phyloP scores from a whole-genome alignment of 1,284 basidiomycete genomes.

The Cystobasidiaceae sp. region DNA sequence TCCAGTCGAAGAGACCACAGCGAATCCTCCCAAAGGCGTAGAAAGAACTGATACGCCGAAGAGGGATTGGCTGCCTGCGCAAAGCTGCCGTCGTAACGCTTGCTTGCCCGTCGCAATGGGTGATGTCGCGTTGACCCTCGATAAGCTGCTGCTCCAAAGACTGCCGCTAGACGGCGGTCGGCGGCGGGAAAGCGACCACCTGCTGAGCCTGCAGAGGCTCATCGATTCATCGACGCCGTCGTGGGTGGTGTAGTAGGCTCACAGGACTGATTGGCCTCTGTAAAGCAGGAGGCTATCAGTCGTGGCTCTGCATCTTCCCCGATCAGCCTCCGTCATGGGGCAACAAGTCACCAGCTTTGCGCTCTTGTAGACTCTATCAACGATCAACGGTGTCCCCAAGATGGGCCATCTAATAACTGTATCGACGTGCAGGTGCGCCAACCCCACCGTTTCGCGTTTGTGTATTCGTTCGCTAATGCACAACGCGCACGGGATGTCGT shows the following conservation, averaged over 20 bases:
- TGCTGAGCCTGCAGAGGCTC: conserved; percentile 16
- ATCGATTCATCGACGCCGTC: conserved; percentile 4
- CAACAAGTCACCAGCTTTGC: not conserved
- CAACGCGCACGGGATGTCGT: conserved; percentile 6
- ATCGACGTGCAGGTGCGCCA: conserved; percentile 57
- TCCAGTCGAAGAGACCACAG: not conserved
- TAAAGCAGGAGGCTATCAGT: too few relatives aligned
- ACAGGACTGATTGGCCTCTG: too few relatives aligned
- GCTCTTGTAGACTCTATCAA: too few relatives aligned
- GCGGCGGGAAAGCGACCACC: not conserved
- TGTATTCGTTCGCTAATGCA: not conserved
- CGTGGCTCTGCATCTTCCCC: too few relatives aligned
- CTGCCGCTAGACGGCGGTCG: not conserved
- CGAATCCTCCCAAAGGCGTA: too few relatives aligned
- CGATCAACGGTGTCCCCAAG: not conserved
- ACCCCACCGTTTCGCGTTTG: not conserved
- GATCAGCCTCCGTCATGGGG: too few relatives aligned
- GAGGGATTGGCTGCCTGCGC: too few relatives aligned
- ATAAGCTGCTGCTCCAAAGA: not conserved
- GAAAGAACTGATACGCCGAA: too few relatives aligned
- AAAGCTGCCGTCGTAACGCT: not conserved
- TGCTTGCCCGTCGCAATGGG: not conserved
- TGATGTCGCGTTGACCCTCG: not conserved
- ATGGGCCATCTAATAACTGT: conserved; percentile 70
- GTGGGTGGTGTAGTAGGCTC: not conserved